phyloP scores from a whole-genome alignment of 2,329 filamentous ascomycete species.

The Ustilaginoidea virens region DNA sequence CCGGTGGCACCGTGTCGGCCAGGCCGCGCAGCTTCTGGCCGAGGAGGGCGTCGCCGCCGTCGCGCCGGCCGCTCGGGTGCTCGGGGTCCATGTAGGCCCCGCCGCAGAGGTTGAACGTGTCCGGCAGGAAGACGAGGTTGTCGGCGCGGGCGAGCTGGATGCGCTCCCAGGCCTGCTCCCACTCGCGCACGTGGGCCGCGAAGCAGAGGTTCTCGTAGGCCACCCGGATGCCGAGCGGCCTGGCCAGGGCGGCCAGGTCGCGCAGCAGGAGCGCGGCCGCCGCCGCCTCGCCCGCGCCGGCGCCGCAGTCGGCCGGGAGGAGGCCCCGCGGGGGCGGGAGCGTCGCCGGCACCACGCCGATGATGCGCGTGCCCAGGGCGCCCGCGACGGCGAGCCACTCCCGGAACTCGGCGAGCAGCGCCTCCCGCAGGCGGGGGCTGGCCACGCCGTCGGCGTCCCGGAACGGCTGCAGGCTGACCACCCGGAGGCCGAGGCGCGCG shows the following conservation, averaged over 20 bases:
- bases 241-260: constrained; percentile 3
- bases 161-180: constrained; percentile 7
- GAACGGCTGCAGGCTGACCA: constrained; percentile 10
- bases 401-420: no score
- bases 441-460: constrained; percentile 7
- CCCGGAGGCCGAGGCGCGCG: no score
- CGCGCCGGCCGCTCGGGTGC: background rate
- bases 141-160: constrained; percentile 2
- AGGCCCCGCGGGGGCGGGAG: no score
- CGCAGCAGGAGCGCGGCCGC: no score
- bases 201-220: constrained; percentile 10
- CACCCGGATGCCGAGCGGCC: constrained; percentile 5
- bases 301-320: no score
- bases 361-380: constrained; percentile 5
- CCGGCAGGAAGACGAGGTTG: constrained; percentile 9
- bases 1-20: no score
- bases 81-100: background rate
- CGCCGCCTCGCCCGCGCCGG: no score
- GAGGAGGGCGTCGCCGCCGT: no score
- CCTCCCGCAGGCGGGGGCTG: constrained; percentile 1
- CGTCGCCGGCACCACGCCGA: constrained; percentile 9
- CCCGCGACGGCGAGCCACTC: constrained; percentile 7
- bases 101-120: constrained; percentile 14
- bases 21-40: no score
- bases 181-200: constrained; percentile 4